phyloP scores from a whole-genome alignment of 2,329 filamentous ascomycete species.

The Aquanectria penicillioides region DNA sequence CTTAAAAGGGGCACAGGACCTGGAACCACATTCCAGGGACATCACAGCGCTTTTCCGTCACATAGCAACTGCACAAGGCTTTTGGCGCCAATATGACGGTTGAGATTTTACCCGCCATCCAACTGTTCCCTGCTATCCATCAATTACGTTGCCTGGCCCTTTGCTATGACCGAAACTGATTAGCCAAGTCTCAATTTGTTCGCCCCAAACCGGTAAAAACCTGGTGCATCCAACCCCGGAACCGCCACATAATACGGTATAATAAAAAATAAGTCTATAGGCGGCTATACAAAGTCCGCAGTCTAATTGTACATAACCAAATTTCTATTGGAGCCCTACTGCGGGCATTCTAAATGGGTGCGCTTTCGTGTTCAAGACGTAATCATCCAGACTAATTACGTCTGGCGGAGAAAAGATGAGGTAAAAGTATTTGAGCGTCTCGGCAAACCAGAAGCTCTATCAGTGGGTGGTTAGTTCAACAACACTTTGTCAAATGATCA shows the following conservation, averaged over 20 bases:
- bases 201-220: background rate
- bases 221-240: no score
- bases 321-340: background rate
- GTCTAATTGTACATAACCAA: background rate
- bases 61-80: background rate
- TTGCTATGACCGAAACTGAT: background rate
- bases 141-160: background rate
- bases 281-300: no score
- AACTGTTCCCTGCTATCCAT: background rate
- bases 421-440: conserved; percentile 83
- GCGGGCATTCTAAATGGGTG: conserved; percentile 51
- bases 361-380: conserved; percentile 67
- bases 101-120: conserved; percentile 6
- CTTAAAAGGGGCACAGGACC: background rate
- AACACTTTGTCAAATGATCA: conserved; percentile 10
- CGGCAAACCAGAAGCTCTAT: conserved; percentile 77
- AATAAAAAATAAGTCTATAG: no score
- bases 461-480: background rate
- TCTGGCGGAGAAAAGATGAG: conserved; percentile 73
- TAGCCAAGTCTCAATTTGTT: background rate
- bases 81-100: background rate
- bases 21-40: background rate
- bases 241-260: no score
- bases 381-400: conserved; percentile 73
- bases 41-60: conserved; percentile 1